Conservation (phyloP, 305 asterid genomes). For the Fraxinus platypoda region DNA sequence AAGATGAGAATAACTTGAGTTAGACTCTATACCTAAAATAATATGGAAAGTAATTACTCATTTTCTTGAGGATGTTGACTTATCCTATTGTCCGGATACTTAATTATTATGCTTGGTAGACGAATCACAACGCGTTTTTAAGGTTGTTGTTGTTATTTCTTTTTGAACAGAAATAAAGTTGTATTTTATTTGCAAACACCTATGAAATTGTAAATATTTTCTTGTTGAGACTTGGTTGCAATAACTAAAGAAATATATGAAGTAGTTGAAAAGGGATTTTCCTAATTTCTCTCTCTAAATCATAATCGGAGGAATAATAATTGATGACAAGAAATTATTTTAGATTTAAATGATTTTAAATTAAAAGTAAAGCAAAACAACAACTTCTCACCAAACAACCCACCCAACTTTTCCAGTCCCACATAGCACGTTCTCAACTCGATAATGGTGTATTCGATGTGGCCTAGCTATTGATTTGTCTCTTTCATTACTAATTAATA, state of each 20-base stretch:
- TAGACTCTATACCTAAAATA: conserved; percentile 35
- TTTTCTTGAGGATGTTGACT: neutral
- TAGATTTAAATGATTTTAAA: neutral
- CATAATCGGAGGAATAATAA: conserved; percentile 2
- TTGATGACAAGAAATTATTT: neutral
- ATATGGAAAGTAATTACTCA: conserved; percentile 12
- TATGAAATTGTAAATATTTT: too few relatives aligned
- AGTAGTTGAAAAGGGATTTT: conserved; percentile 28
- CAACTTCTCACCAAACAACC: conserved; percentile 28
- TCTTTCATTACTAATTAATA: too few relatives aligned
- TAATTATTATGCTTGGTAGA: neutral
- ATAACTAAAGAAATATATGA: conserved; percentile 5
- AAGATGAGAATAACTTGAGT: conserved; percentile 30
- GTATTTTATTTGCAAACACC: too few relatives aligned
- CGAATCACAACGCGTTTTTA: too few relatives aligned
- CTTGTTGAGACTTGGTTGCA: too few relatives aligned
- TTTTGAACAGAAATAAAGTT: too few relatives aligned
- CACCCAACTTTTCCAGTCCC: conserved; percentile 16
- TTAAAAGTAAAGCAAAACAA: neutral
- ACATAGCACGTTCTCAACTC: conserved; percentile 30
- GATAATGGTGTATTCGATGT: conserved; percentile 15
- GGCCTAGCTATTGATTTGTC: too few relatives aligned
- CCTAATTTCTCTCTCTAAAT: neutral
- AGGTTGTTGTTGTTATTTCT: too few relatives aligned
- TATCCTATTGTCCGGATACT: neutral